These are phyloP conservation scores for Clathrospora elynae DNA, from an alignment of 2,329 filamentous ascomycete genomes.

Conservation along the genomic window DNA sequence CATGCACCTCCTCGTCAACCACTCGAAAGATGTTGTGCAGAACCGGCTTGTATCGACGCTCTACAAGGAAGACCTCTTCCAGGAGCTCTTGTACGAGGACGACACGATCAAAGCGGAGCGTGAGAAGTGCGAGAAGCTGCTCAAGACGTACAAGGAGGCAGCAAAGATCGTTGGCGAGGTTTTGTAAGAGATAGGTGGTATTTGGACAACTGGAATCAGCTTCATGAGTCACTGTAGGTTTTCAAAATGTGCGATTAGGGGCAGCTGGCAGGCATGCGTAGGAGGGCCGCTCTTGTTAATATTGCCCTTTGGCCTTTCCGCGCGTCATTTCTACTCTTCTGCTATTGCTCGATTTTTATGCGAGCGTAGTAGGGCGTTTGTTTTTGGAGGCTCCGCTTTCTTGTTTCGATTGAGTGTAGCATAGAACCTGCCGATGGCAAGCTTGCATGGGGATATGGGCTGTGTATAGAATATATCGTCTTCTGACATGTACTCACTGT, in stretches of 20 bases:
- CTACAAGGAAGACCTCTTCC: slow-evolving; percentile 89
- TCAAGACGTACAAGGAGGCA: slow-evolving; percentile 95
- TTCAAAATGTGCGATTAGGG: slow-evolving; percentile 14
- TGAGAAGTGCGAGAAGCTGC: slow-evolving; percentile 96
- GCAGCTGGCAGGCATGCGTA: slow-evolving; percentile 10
- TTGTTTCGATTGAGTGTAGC: slow-evolving; percentile 18
- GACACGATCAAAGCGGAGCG: slow-evolving; percentile 96
- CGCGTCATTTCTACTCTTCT: slow-evolving; percentile 36
- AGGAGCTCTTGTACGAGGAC: slow-evolving; percentile 94
- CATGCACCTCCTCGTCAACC: slow-evolving; percentile 98
- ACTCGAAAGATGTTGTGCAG: slow-evolving; percentile 97
- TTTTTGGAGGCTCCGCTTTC: slow-evolving; percentile 19
- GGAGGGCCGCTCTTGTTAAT: slow-evolving; percentile 24
- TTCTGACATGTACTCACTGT: not conserved
- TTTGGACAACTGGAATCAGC: slow-evolving; percentile 22
- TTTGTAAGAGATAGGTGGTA: slow-evolving; percentile 34
- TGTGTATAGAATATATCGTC: slow-evolving; percentile 26
- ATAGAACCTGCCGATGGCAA: slow-evolving; percentile 16
- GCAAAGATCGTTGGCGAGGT: slow-evolving; percentile 98
- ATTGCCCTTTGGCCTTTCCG: slow-evolving; percentile 22
- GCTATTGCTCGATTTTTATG: slow-evolving; percentile 5
- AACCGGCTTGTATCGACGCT: slow-evolving; percentile 94
- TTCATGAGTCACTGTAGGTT: slow-evolving; percentile 13
- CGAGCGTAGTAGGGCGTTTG: slow-evolving; percentile 28
- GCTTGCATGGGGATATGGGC: slow-evolving; percentile 9